Conservation (phyloP, 768 basidiomycete genomes). For the Tephrocybe sp. region DNA sequence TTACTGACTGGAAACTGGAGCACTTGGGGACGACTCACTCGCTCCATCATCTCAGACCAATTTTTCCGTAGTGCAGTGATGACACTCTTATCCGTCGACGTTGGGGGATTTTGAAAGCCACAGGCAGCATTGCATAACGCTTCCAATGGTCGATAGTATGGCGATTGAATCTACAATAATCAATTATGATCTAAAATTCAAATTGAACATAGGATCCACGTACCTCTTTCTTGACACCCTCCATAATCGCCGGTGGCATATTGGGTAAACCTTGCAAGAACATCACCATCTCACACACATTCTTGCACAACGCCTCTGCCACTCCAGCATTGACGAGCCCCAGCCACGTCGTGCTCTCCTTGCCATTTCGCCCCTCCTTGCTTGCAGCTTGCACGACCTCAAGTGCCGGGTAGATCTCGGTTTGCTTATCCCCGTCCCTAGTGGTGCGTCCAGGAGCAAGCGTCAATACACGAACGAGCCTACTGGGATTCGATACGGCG, state of each 20-base stretch:
- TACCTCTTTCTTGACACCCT: slow-evolving; percentile 8
- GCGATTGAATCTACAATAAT: slow-evolving; percentile 6
- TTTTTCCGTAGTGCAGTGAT: slow-evolving; percentile 5
- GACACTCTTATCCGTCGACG: slow-evolving; percentile 2
- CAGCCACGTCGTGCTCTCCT: not conserved
- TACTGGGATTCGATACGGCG: slow-evolving; percentile 3
- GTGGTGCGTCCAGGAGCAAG: slow-evolving; percentile 5
- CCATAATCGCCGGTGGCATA: slow-evolving; percentile 4
- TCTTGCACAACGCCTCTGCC: slow-evolving; percentile 6
- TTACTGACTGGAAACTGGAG: not conserved
- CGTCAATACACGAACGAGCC: slow-evolving; percentile 1
- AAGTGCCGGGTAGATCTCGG: slow-evolving; percentile 8
- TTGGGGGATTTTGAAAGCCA: not conserved
- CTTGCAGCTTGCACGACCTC: slow-evolving; percentile 1
- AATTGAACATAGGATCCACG: not conserved
- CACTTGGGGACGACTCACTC: not conserved
- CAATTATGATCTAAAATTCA: not conserved
- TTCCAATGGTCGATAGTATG: slow-evolving; percentile 9
- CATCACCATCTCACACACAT: slow-evolving; percentile 4
- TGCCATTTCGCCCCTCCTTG: not conserved
- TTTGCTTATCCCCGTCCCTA: slow-evolving; percentile 6
- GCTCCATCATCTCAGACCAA: slow-evolving; percentile 12
- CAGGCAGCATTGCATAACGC: slow-evolving; percentile 2
- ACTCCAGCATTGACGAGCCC: slow-evolving; percentile 4
- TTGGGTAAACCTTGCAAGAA: not conserved